Evolutionary conservation across 208 protist species (phyloP).

Genomic region (Naegleria lovaniensis): DNA sequence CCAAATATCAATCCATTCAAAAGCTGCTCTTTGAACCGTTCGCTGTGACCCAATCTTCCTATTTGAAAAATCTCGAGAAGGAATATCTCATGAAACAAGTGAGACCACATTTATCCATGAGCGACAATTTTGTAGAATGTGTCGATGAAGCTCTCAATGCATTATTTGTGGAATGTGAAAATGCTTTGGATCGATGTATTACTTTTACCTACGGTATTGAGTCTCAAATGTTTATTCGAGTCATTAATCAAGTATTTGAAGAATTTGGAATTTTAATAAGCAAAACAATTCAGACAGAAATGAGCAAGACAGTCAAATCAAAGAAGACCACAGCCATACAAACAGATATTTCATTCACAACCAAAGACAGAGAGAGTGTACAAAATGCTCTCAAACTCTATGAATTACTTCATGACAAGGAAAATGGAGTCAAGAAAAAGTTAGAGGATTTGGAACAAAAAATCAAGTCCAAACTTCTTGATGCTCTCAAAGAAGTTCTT

Average conservation of each 20-base stretch:
- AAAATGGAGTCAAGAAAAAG: not conserved
- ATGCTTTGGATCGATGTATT: slow-evolving; percentile 4
- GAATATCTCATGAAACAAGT: not conserved
- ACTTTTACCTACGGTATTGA: not conserved
- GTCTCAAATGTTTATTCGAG: not conserved
- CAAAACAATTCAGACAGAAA: not conserved
- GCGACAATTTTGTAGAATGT: not conserved
- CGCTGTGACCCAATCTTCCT: not conserved
- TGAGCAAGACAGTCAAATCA: not conserved
- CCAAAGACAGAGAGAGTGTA: not conserved
- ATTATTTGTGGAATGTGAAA: not conserved
- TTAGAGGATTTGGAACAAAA: not conserved
- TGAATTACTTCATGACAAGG: not conserved
- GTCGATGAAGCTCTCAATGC: not conserved
- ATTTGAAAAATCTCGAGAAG: not conserved
- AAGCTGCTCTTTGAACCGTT: not conserved
- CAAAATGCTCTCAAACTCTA: not conserved
- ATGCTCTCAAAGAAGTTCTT: not conserved
- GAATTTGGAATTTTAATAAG: not conserved
- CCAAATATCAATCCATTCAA: not conserved
- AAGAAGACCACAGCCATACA: not conserved
- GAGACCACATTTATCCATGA: not conserved
- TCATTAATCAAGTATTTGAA: slow-evolving; percentile 10
- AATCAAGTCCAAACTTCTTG: not conserved
- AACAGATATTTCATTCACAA: not conserved